Base-by-base conservation (phyloP, 192 early-diverging fungal species). In the Coemansia sp. region DNA sequence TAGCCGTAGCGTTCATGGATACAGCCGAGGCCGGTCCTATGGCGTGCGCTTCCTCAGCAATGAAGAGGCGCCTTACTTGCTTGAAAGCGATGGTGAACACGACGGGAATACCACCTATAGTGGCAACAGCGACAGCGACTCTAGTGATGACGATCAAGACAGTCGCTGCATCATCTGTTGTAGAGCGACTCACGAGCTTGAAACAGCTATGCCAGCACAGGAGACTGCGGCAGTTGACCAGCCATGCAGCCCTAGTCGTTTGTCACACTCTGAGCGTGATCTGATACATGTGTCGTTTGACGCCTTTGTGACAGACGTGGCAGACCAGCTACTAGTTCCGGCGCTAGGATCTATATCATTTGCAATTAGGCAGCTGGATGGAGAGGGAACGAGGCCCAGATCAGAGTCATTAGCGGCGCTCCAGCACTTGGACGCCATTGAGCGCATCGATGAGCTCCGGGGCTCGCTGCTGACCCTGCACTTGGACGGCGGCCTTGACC, bases 61-160 rank as follows among this genome's bases (percentile, higher is more conserved):
- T 49, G 71, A 77, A 0, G 75, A 74, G 40, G 72, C 72, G 3
- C 71, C 75, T 15, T 71, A 76, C 63, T 49, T 80, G 65, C 68
- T 68, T 68, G 61, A 66, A 5, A 49, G 20, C 59, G 43, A 47
- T 18, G 64, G 51, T 34, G 63, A 55, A 36, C 40, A 33, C 38
- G 61, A 31, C 33, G n/a, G 10, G 16, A 20, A 20, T 51, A 22
- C 47, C n/a, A 20, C 47, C n/a, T 51, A n/a, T 51, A 51, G 47
- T 9, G 47, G 18, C n/a, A 51, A 22, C 47, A 51, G 20, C 11
- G 43, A 22, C 20, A 24, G 49, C 54, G 16, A 57, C 5, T 20
- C 24, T 31, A n/a, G 3, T 55, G 34, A 24, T 18, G 67, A 61
- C 40, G 38, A 33, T 22, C 36, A 52, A 24, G 51, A 12, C 51